phyloP scores from a whole-genome alignment of 1,284 basidiomycete genomes.

The Ganoderma resinaceum region DNA sequence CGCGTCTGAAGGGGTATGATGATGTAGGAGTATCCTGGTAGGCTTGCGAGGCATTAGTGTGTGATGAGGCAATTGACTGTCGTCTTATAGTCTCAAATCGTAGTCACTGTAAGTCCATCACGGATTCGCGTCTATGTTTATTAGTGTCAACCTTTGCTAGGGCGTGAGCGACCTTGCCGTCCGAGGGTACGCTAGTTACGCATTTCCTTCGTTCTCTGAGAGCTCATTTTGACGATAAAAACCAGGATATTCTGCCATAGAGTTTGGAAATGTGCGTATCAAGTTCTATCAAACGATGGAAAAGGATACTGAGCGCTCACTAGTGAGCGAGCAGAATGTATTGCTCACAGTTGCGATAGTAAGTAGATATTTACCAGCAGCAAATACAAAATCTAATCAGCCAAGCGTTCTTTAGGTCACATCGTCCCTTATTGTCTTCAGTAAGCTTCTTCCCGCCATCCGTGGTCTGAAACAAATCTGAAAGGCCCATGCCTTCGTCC shows the following conservation, averaged over 20 bases:
- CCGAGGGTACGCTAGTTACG: conserved; percentile 14
- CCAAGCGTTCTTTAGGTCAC: conserved; percentile 9
- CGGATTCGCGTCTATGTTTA: not conserved
- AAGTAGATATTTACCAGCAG: not conserved
- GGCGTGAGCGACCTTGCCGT: conserved; percentile 31
- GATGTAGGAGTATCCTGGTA: conserved; percentile 29
- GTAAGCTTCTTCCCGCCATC: conserved; percentile 10
- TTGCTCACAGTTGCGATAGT: conserved; percentile 22
- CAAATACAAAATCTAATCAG: too few species aligned
- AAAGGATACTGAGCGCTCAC: not conserved
- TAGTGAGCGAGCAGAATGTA: conserved; percentile 29
- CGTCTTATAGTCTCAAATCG: conserved; percentile 21
- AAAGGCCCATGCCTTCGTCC: not conserved
- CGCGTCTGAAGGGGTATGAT: not conserved
- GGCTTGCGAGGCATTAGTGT: not conserved
- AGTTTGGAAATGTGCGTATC: conserved; percentile 28
- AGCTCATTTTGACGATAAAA: not conserved
- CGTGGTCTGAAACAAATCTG: too few species aligned
- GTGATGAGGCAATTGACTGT: not conserved
- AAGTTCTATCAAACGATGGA: not conserved
- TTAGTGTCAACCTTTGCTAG: not conserved
- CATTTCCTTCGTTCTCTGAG: too few species aligned
- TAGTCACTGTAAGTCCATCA: conserved; percentile 24
- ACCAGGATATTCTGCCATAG: conserved; percentile 29
- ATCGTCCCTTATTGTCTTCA: conserved; percentile 25